These are phyloP conservation scores for Macadamia integrifolia DNA, from an alignment of 164 flowering plant species.

Conservation along the genomic window DNA sequence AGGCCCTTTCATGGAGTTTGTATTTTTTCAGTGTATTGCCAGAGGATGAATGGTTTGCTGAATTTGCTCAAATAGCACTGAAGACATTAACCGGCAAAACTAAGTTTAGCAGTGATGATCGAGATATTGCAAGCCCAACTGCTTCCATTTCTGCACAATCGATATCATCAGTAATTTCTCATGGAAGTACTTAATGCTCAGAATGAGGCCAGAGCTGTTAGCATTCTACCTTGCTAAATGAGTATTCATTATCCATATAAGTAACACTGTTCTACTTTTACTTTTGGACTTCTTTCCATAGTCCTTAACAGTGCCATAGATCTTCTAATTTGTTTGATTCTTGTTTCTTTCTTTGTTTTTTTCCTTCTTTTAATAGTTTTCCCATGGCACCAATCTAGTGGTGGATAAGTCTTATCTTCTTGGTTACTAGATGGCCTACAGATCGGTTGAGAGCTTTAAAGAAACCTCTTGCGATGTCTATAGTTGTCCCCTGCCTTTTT, in stretches of 20 bases:
- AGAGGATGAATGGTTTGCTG: conserved; percentile 89
- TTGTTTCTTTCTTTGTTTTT: too few relatives aligned
- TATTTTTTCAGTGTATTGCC: conserved; percentile 60
- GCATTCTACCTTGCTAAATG: neutral
- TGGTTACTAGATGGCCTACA: neutral
- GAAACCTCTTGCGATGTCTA: neutral
- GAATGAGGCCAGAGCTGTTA: neutral
- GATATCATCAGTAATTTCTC: neutral
- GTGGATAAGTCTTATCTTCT: neutral
- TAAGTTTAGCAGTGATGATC: conserved; percentile 58
- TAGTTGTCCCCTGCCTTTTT: neutral
- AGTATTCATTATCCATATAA: neutral
- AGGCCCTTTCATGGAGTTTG: too few relatives aligned
- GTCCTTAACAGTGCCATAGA: too few relatives aligned
- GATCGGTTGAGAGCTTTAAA: neutral
- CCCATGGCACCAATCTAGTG: too few relatives aligned
- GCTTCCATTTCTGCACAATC: conserved; percentile 96
- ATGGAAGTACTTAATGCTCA: conserved; percentile 1
- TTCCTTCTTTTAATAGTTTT: too few relatives aligned
- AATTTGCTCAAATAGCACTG: conserved; percentile 77
- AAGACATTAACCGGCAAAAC: conserved; percentile 73
- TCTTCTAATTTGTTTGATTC: too few relatives aligned
- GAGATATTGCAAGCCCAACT: conserved; percentile 85
- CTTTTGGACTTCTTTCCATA: too few relatives aligned
- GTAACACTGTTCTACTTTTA: too few relatives aligned